phyloP scores from a whole-genome alignment of 164 flowering plant genomes.

The Brasenia schreberi region DNA sequence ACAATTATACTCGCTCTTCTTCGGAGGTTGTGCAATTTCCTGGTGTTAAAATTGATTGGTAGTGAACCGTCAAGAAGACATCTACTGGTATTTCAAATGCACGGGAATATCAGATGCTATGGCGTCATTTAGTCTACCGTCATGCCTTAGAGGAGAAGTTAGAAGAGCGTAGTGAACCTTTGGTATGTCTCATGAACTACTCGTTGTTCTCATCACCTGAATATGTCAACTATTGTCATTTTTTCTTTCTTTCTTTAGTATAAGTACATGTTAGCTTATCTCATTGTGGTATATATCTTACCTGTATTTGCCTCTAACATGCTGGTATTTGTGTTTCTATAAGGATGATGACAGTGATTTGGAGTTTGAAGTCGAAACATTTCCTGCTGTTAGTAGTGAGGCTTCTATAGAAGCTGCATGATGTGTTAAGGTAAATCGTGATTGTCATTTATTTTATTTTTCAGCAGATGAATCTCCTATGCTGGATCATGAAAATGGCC shows the following conservation, averaged over 20 bases:
- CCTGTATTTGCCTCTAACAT: not conserved
- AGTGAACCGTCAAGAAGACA: slow-evolving; percentile 62
- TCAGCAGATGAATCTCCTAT: not conserved
- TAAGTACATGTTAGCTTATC: not conserved
- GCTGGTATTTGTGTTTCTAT: too few species aligned
- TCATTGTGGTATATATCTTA: not conserved
- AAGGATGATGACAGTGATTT: slow-evolving; percentile 96
- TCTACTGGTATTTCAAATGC: slow-evolving; percentile 69
- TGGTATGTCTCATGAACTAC: slow-evolving; percentile 29
- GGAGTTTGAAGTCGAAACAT: slow-evolving; percentile 70
- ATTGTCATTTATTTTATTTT: too few species aligned
- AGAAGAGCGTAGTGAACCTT: slow-evolving; percentile 37
- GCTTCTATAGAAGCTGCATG: slow-evolving; percentile 65
- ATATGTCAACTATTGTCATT: not conserved
- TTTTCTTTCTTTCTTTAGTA: too few species aligned
- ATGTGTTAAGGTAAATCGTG: slow-evolving; percentile 51
- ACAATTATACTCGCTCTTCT: slow-evolving; percentile 53
- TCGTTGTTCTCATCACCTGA: not conserved
- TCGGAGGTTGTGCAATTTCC: slow-evolving; percentile 53
- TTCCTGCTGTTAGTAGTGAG: slow-evolving; percentile 46
- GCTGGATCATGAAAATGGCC: not conserved
- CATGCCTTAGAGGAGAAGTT: slow-evolving; percentile 28
- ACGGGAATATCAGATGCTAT: slow-evolving; percentile 84
- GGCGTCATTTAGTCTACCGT: slow-evolving; percentile 91
- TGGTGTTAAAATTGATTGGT: slow-evolving; percentile 63